These are phyloP conservation scores for Cudoniella acicularis DNA, from an alignment of 495 filamentous ascomycete genomes.

Conservation along the genomic window DNA sequence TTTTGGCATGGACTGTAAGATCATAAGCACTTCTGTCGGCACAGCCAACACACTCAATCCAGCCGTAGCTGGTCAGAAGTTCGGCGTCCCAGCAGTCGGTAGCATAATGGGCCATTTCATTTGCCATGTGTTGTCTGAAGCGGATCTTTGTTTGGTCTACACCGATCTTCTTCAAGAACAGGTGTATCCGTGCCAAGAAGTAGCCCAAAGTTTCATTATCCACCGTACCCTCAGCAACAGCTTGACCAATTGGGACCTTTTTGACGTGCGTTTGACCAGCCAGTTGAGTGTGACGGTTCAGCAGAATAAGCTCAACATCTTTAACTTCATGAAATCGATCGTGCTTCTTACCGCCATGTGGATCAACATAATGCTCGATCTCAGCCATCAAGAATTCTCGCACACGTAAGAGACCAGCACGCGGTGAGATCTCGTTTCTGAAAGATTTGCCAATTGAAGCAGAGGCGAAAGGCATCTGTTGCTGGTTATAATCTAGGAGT, in stretches of 20 bases:
- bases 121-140: slow-evolving; percentile 68
- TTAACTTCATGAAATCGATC: slow-evolving; percentile 63
- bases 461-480: slow-evolving; percentile 71
- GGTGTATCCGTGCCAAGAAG: slow-evolving; percentile 62
- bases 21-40: slow-evolving; percentile 68
- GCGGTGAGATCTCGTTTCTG: slow-evolving; percentile 76
- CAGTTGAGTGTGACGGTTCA: slow-evolving; percentile 55
- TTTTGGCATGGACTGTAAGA: slow-evolving; percentile 59
- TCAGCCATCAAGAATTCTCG: slow-evolving; percentile 83
- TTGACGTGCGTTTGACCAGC: slow-evolving; percentile 54
- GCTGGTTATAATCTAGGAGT: slow-evolving; percentile 74
- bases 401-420: slow-evolving; percentile 69
- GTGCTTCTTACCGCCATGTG: slow-evolving; percentile 67
- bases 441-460: slow-evolving; percentile 77
- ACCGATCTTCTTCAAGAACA: slow-evolving; percentile 60
- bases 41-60: slow-evolving; percentile 70
- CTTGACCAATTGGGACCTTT: slow-evolving; percentile 54
- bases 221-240: slow-evolving; percentile 53
- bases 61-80: slow-evolving; percentile 60
- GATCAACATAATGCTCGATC: slow-evolving; percentile 79
- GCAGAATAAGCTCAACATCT: slow-evolving; percentile 57
- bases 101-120: slow-evolving; percentile 73
- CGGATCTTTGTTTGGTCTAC: slow-evolving; percentile 58
- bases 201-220: slow-evolving; percentile 72
- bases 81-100: slow-evolving; percentile 71